phyloP scores from a whole-genome alignment of 495 filamentous ascomycete genomes.

The Penicillium salamii region DNA sequence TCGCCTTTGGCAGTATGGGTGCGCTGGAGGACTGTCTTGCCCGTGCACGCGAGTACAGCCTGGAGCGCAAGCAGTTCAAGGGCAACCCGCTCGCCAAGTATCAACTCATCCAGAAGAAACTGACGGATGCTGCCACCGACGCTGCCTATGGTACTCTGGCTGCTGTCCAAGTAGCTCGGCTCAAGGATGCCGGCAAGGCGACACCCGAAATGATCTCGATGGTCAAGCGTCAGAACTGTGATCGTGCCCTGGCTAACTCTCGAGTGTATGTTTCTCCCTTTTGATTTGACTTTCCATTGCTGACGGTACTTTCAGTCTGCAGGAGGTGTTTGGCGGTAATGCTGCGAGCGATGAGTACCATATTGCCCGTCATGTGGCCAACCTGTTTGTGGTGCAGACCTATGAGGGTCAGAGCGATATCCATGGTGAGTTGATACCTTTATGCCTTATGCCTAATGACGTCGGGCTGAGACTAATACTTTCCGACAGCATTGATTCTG shows the following conservation, averaged over 20 bases:
- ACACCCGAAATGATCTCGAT: constrained; percentile 98
- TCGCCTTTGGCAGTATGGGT: constrained; percentile 90
- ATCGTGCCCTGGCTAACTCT: constrained; percentile 77
- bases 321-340: constrained; percentile 96
- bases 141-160: constrained; percentile 85
- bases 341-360: constrained; percentile 95
- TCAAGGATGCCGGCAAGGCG: constrained; percentile 86
- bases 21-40: constrained; percentile 87
- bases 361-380: constrained; percentile 92
- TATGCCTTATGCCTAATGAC: neutral
- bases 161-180: constrained; percentile 81
- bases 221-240: constrained; percentile 98
- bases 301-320: constrained; percentile 52
- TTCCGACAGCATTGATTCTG: constrained; percentile 56
- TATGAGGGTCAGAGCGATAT: constrained; percentile 98
- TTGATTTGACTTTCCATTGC: constrained; percentile 2
- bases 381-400: constrained; percentile 95
- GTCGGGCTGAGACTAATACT: constrained; percentile 16
- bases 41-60: constrained; percentile 77
- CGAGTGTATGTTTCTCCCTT: constrained; percentile 53
- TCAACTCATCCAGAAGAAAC: constrained; percentile 97
- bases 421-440: constrained; percentile 65
- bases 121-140: constrained; percentile 89
- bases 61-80: constrained; percentile 96
- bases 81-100: constrained; percentile 94